Evolutionary conservation across 805 yeast genomes (phyloP).

Genomic region (Kuraishia ogatae): DNA sequence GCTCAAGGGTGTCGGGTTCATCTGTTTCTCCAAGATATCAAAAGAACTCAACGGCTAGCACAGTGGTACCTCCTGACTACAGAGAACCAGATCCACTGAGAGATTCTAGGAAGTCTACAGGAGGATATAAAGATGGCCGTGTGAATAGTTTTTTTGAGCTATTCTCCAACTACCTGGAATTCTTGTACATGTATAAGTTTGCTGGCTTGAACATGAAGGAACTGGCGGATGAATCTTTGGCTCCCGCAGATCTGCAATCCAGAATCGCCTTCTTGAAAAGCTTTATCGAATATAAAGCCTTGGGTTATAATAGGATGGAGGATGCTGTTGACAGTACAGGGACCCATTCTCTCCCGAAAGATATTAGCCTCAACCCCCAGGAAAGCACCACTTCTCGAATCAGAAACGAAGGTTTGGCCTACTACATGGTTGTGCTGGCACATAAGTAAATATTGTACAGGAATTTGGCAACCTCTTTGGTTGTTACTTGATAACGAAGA

Average conservation of each 20-base stretch:
- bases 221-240: background rate
- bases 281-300: slow-evolving; percentile 21
- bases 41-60: background rate
- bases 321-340: slow-evolving; percentile 12
- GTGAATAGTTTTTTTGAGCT: slow-evolving; percentile 21
- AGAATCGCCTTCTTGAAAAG: slow-evolving; percentile 15
- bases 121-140: slow-evolving; percentile 17
- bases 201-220: slow-evolving; percentile 3
- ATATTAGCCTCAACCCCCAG: slow-evolving; percentile 1
- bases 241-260: background rate
- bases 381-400: slow-evolving; percentile 1
- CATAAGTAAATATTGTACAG: slow-evolving; percentile 9
- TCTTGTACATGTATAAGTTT: slow-evolving; percentile 12
- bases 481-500: background rate
- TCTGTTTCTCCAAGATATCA: background rate
- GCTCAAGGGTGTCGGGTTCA: background rate
- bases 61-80: background rate
- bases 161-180: slow-evolving; percentile 20
- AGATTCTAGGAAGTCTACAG: background rate
- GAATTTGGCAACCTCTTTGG: background rate
- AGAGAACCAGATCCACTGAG: background rate
- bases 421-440: slow-evolving; percentile 16
- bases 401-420: slow-evolving; percentile 16
- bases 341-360: background rate
- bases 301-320: slow-evolving; percentile 7